These are phyloP conservation scores for Dissoconium aciculare DNA, from an alignment of 2,329 filamentous ascomycete genomes.

Conservation along the genomic window DNA sequence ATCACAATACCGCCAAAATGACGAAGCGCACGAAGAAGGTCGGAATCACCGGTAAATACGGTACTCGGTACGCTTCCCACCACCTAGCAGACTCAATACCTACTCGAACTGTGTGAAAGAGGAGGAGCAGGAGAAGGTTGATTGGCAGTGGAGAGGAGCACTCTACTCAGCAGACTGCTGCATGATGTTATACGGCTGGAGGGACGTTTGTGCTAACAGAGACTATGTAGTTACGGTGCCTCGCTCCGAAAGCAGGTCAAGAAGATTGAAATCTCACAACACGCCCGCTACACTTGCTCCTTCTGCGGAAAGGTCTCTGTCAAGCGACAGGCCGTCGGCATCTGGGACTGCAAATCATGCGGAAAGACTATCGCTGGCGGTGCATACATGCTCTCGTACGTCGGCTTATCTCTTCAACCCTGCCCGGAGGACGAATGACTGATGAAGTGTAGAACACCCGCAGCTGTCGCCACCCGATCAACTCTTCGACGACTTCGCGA, in stretches of 20 bases:
- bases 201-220: too few species aligned
- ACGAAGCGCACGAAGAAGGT: slow-evolving; percentile 97
- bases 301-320: slow-evolving; percentile 91
- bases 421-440: too few species aligned
- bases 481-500: slow-evolving; percentile 94
- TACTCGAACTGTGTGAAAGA: slow-evolving; percentile 3
- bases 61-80: slow-evolving; percentile 59
- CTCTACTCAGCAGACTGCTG: too few species aligned
- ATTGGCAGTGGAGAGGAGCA: too few species aligned
- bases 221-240: slow-evolving; percentile 77
- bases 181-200: too few species aligned
- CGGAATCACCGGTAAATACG: slow-evolving; percentile 98
- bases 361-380: slow-evolving; percentile 86
- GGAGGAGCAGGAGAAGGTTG: slow-evolving; percentile 6
- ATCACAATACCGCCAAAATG: slow-evolving; percentile 47
- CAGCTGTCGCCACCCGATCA: slow-evolving; percentile 85
- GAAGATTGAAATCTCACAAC: slow-evolving; percentile 99
- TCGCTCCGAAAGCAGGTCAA: slow-evolving; percentile 99
- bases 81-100: background rate
- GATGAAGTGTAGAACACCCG: slow-evolving; percentile 56
- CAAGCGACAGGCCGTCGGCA: slow-evolving; percentile 69
- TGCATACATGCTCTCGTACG: slow-evolving; percentile 94
- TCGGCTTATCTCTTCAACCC: too few species aligned
- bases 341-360: slow-evolving; percentile 95
- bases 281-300: slow-evolving; percentile 92